Percentiles rank a stretch among this genome's conserved stretches.
Conservation (phyloP, 176 grass and related monocot genomes). For the Microstegium vimineum region DNA sequence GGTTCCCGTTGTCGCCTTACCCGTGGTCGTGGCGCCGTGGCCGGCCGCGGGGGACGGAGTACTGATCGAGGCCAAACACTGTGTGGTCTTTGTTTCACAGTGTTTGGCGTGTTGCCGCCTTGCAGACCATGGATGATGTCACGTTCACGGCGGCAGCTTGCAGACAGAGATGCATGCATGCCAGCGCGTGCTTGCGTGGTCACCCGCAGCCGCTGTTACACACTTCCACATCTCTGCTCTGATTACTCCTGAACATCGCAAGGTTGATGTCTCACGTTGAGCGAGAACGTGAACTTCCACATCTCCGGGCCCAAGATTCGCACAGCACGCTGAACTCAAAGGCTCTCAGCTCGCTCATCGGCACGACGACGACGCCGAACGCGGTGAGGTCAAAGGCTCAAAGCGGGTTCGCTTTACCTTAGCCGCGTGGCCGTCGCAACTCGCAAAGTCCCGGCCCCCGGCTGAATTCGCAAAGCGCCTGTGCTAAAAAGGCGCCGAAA, state of each 20-base stretch:
- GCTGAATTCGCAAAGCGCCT: constrained; percentile 11
- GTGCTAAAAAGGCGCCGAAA: constrained; percentile 39
- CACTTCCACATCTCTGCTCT: too few relatives aligned
- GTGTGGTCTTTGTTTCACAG: neutral
- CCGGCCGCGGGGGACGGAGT: neutral
- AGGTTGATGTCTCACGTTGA: neutral
- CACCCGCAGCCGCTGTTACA: neutral
- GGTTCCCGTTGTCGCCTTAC: neutral
- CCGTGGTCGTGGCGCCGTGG: neutral
- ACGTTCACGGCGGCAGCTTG: neutral
- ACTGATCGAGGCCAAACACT: neutral
- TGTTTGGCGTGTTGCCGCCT: neutral
- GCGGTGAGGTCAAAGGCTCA: constrained; percentile 35
- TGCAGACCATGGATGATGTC: neutral
- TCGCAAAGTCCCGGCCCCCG: constrained; percentile 10
- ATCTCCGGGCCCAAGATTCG: neutral
- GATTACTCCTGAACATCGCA: neutral
- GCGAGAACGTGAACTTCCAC: neutral
- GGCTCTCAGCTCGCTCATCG: neutral
- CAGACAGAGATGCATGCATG: neutral
- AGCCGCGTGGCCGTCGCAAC: constrained; percentile 33
- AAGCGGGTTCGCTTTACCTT: constrained; percentile 10
- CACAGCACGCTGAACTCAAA: constrained; percentile 20
- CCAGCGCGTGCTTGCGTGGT: neutral
- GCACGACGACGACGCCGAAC: neutral